Base-by-base conservation (phyloP, 1,284 basidiomycete genomes). In the Pyrrhoderma lamaoense region DNA sequence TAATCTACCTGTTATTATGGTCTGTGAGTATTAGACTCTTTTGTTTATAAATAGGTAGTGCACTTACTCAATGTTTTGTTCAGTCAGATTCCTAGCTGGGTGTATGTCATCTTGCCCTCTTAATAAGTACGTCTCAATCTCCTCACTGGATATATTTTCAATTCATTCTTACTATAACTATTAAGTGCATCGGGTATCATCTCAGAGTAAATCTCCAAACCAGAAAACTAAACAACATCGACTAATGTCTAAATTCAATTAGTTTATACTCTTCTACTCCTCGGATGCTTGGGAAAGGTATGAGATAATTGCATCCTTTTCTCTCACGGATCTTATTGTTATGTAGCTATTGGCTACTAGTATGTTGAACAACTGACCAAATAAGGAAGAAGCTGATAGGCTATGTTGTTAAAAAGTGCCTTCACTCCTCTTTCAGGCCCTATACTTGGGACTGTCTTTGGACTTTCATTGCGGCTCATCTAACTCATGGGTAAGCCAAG, bases 381-480 rank as follows among this genome's bases (percentile, higher is more conserved):
- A n/a, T 31, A 31, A 31, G 27, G 11, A 31, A 31, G 27, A 11
- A 31, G 27, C 27, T 31, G 27, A 31, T 31, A 11, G 11, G 11
- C 11, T 11, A 11, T 5, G 7, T 31, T 31, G 5, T 31, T 11
- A 31, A 31, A 31, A 34, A 60, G 60, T 42, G 38, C 53, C 0
- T 59, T 61, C 18, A 60, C 52, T 38, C 54, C 58, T 2, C 49
- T 62, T 0, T 59, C 59, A 1, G 62, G 59, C 1, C 62, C 63
- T 1, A 59, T 58, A 42, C 45, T 62, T 35, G 61, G 59, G 3
- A 56, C 58, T 3, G 42, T 62, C 5, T 49, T 61, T 22, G 62
- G 2, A 62, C 62, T 47, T 62, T 63, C 45, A 54, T 64, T 14
- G 59, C 60, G 9, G 60, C 57, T 1, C 44, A 60, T 35, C 47